Conservation (phyloP, 2,329 filamentous ascomycete genomes). For the Fusarium fujikuroi region DNA sequence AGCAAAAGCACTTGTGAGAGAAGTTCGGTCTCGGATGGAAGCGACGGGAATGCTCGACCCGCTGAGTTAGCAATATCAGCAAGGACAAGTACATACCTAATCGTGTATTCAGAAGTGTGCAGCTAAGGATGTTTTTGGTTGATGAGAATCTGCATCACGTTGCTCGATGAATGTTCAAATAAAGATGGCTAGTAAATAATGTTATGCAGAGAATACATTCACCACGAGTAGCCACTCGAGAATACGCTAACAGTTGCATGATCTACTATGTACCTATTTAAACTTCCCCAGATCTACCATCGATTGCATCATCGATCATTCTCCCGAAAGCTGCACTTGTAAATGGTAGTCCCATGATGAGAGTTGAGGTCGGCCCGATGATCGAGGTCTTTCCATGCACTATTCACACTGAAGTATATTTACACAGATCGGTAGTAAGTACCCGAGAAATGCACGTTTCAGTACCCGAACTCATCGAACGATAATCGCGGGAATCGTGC, state of each 20-base stretch:
- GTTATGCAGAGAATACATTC: background rate
- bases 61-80: constrained; percentile 35
- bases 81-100: constrained; percentile 15
- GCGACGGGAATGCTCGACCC: constrained; percentile 49
- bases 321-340: background rate
- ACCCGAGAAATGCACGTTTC: background rate
- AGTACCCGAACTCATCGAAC: background rate
- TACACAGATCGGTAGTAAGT: background rate
- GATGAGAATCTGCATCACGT: constrained; percentile 24
- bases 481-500: background rate
- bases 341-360: background rate
- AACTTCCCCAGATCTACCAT: constrained; percentile 11
- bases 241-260: background rate
- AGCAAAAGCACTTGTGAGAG: constrained; percentile 90
- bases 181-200: background rate
- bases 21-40: constrained; percentile 82
- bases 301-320: background rate
- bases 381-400: constrained; percentile 7
- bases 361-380: constrained; percentile 20
- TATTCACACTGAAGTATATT: background rate
- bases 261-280: background rate
- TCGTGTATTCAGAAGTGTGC: background rate
- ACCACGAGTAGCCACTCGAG: background rate
- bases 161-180: constrained; percentile 23
- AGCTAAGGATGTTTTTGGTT: background rate